A percentile compares a stretch with the other conserved stretches of the same genome.
phyloP scores from a whole-genome alignment of 441 rosid species.

The Euphorbia celastroides region DNA sequence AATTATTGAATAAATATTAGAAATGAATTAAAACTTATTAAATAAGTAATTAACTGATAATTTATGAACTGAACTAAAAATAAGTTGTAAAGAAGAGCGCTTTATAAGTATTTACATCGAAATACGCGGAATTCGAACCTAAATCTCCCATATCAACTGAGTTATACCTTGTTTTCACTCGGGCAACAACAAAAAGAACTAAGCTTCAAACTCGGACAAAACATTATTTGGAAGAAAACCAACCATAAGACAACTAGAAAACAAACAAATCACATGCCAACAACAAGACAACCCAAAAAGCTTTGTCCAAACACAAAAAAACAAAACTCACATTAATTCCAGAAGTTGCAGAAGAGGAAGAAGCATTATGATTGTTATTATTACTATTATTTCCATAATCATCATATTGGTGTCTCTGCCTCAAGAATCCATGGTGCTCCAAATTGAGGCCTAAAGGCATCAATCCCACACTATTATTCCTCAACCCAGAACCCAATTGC shows the following conservation, averaged over 20 bases:
- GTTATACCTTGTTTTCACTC: no score
- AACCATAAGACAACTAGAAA: neutral
- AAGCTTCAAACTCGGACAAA: no score
- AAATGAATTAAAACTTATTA: no score
- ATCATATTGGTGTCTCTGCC: slow-evolving; percentile 38
- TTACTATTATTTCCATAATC: slow-evolving; percentile 13
- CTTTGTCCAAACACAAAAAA: slow-evolving; percentile 11
- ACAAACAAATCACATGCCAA: neutral
- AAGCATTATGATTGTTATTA: slow-evolving; percentile 25
- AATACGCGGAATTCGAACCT: no score
- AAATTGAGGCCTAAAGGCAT: slow-evolving; percentile 63
- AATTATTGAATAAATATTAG: no score
- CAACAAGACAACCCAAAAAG: slow-evolving; percentile 16
- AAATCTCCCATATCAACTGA: no score
- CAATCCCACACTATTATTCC: slow-evolving; percentile 35
- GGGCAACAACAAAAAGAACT: no score
- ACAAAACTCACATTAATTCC: slow-evolving; percentile 37
- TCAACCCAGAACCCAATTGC: slow-evolving; percentile 39
- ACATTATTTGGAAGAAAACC: no score
- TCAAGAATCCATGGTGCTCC: slow-evolving; percentile 47
- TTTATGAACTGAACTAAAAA: no score
- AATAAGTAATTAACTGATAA: no score
- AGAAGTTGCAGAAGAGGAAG: slow-evolving; percentile 41
- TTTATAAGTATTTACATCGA: no score
- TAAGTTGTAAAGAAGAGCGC: no score